Percentiles rank a stretch among this genome's conserved stretches.
These are phyloP conservation scores for Bodo saltans DNA, from an alignment of 78 protist genomes.

Conservation along the genomic window DNA sequence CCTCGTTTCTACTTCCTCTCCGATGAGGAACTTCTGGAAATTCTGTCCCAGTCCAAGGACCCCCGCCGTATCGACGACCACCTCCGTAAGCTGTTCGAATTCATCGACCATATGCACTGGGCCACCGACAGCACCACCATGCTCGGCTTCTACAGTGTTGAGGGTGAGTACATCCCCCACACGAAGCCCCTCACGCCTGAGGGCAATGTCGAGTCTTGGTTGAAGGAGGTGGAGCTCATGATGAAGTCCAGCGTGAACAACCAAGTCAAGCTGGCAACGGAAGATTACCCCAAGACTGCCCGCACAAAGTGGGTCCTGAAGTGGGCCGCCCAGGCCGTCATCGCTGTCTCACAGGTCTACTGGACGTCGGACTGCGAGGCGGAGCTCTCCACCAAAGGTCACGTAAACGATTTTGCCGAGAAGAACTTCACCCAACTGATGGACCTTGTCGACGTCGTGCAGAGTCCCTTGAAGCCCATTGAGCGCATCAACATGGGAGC, in stretches of 20 bases:
- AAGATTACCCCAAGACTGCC: slow-evolving; percentile 17
- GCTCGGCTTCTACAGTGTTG: slow-evolving; percentile 57
- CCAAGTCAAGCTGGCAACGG: background rate
- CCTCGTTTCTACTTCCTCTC: slow-evolving; percentile 89
- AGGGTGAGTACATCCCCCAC: slow-evolving; percentile 55
- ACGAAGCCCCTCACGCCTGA: slow-evolving; percentile 40
- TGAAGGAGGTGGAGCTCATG: slow-evolving; percentile 37
- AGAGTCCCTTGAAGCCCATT: slow-evolving; percentile 14
- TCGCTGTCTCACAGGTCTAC: slow-evolving; percentile 49
- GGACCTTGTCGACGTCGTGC: slow-evolving; percentile 50
- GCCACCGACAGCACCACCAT: slow-evolving; percentile 18
- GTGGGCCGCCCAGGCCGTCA: slow-evolving; percentile 55
- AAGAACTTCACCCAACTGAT: background rate
- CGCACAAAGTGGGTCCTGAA: slow-evolving; percentile 50
- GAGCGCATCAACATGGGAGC: slow-evolving; percentile 41
- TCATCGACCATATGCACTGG: slow-evolving; percentile 42
- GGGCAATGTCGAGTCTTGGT: slow-evolving; percentile 75
- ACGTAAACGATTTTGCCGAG: background rate
- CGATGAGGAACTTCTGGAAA: slow-evolving; percentile 79
- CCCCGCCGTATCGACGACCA: slow-evolving; percentile 49
- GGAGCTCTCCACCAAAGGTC: slow-evolving; percentile 15
- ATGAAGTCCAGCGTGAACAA: slow-evolving; percentile 50
- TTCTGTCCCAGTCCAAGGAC: slow-evolving; percentile 71
- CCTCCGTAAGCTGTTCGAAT: slow-evolving; percentile 63
- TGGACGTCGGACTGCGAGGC: slow-evolving; percentile 48